These are phyloP conservation scores for Fusarium sp. DNA, from an alignment of 2,329 filamentous ascomycete species.

Conservation along the genomic window DNA sequence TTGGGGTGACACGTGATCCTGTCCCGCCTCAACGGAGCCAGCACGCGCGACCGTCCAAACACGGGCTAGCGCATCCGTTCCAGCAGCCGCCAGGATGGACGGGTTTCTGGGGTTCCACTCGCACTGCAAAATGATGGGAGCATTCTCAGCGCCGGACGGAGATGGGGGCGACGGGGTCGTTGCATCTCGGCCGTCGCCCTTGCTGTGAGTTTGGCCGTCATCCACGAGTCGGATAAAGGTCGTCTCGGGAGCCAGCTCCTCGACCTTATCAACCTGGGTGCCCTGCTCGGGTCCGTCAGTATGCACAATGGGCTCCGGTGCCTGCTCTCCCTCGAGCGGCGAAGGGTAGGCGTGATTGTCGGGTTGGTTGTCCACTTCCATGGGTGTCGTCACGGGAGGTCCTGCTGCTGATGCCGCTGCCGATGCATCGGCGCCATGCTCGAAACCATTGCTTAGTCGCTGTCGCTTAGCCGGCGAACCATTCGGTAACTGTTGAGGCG, in stretches of 20 bases:
- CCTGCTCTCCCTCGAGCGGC: conserved; percentile 69
- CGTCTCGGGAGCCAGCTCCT: conserved; percentile 69
- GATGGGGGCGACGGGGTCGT: conserved; percentile 50
- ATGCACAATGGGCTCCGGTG: conserved; percentile 62
- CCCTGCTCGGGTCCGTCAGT: conserved; percentile 73
- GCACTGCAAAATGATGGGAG: conserved; percentile 74
- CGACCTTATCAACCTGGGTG: conserved; percentile 73
- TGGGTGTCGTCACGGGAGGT: conserved; percentile 60
- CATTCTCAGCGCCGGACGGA: conserved; percentile 59
- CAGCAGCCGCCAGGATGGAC: conserved; percentile 74
- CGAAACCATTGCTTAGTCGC: conserved; percentile 72
- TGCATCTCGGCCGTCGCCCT: conserved; percentile 50
- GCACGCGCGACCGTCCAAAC: conserved; percentile 73
- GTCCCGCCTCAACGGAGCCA: conserved; percentile 55
- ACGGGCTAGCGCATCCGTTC: conserved; percentile 77
- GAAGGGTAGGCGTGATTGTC: conserved; percentile 74
- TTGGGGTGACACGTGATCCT: conserved; percentile 55
- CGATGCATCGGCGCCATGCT: conserved; percentile 62
- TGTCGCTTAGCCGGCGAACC: conserved; percentile 70
- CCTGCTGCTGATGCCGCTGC: conserved; percentile 38
- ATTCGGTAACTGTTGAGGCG: conserved; percentile 61
- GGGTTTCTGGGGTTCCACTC: conserved; percentile 76
- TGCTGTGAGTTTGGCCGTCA: conserved; percentile 47
- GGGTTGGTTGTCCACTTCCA: conserved; percentile 68
- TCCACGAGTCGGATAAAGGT: conserved; percentile 69